These are phyloP conservation scores for Ensete glaucum DNA, from an alignment of 176 grass and related monocot genomes.

Conservation along the genomic window DNA sequence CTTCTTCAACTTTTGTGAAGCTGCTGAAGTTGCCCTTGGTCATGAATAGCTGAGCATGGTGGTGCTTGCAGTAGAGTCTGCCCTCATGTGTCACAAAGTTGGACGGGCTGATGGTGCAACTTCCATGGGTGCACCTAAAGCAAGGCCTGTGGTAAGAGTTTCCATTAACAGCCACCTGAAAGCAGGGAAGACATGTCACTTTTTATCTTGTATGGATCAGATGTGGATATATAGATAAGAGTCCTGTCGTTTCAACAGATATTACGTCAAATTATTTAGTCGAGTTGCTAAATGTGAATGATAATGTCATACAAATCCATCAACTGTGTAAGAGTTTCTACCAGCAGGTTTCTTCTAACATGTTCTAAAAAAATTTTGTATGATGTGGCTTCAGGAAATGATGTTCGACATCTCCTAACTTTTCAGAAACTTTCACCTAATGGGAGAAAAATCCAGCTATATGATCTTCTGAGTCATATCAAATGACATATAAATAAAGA, in stretches of 20 bases:
- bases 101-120: constrained; percentile 67
- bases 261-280: too few relatives aligned
- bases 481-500: too few relatives aligned
- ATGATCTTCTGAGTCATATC: too few relatives aligned
- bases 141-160: constrained; percentile 79
- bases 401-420: too few relatives aligned
- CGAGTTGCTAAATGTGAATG: background rate
- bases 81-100: constrained; percentile 76
- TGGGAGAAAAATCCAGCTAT: too few relatives aligned
- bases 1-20: constrained; percentile 72
- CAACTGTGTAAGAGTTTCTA: too few relatives aligned
- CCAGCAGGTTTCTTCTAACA: too few relatives aligned
- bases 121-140: constrained; percentile 85
- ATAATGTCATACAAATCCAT: background rate
- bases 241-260: background rate
- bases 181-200: background rate
- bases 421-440: too few relatives aligned
- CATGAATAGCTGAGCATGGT: constrained; percentile 89
- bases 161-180: constrained; percentile 71
- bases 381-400: too few relatives aligned
- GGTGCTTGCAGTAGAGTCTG: constrained; percentile 88
- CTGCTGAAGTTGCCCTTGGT: constrained; percentile 88
- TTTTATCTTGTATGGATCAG: background rate
- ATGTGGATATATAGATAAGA: background rate
- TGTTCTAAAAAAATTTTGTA: too few relatives aligned